Evolutionary conservation across 768 basidiomycete species (phyloP).

Genomic region (Mycena kentingensis): DNA sequence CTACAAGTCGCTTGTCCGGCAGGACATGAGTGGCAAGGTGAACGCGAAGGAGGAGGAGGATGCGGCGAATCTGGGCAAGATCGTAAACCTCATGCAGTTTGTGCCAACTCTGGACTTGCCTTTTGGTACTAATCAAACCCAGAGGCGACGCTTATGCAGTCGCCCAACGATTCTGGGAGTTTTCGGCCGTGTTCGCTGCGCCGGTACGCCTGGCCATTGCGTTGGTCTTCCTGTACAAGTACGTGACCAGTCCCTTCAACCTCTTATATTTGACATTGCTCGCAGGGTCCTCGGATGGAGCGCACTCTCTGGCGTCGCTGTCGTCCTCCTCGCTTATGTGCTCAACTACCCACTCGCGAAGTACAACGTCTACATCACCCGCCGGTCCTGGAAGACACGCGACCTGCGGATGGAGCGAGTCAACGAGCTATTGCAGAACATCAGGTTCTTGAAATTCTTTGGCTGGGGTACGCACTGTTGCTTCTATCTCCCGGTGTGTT

Average conservation of each 20-base stretch:
- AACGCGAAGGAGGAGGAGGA: constrained; percentile 37
- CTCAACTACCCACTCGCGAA: constrained; percentile 71
- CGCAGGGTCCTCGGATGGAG: constrained; percentile 76
- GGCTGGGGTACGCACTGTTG: constrained; percentile 60
- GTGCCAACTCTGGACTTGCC: constrained; percentile 25
- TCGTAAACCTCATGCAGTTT: constrained; percentile 76
- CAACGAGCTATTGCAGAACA: constrained; percentile 76
- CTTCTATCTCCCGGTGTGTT: neutral
- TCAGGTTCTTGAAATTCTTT: constrained; percentile 74
- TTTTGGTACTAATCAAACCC: constrained; percentile 12
- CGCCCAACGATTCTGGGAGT: constrained; percentile 73
- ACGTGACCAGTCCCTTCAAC: constrained; percentile 23
- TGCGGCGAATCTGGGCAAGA: constrained; percentile 65
- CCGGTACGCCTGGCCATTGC: constrained; percentile 69
- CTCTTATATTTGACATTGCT: neutral
- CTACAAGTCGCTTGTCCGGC: constrained; percentile 64
- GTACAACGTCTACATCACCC: constrained; percentile 65
- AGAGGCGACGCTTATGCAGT: constrained; percentile 75
- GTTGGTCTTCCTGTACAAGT: constrained; percentile 73
- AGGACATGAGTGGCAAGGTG: constrained; percentile 55
- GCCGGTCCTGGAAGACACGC: constrained; percentile 59
- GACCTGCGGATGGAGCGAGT: constrained; percentile 72
- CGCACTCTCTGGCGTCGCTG: constrained; percentile 67
- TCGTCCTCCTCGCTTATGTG: constrained; percentile 60
- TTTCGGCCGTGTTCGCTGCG: constrained; percentile 61